Conservation (phyloP, 1,284 basidiomycete species). For the Cryptococcus wingfieldii region DNA sequence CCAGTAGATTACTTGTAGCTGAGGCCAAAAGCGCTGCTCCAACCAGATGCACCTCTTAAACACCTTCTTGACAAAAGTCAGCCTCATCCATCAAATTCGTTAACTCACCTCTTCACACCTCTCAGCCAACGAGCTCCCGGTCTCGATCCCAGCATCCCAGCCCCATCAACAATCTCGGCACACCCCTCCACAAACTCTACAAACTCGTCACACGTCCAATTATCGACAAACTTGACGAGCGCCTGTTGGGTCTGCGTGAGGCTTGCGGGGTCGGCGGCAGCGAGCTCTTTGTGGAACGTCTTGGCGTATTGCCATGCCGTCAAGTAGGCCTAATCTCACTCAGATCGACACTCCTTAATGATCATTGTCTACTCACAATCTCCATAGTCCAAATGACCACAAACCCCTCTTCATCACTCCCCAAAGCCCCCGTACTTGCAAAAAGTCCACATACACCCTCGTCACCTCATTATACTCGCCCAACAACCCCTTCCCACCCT, state of each 20-base stretch:
- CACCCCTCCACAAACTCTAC: constrained; percentile 59
- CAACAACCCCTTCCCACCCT: constrained; percentile 52
- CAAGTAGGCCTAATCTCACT: constrained; percentile 51
- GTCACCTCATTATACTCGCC: constrained; percentile 59
- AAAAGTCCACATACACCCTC: constrained; percentile 64
- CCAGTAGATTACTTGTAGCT: not conserved
- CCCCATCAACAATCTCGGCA: constrained; percentile 55
- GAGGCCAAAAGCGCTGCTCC: constrained; percentile 31
- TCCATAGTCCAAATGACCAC: constrained; percentile 76
- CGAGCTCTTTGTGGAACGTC: constrained; percentile 18
- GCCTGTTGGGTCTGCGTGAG: constrained; percentile 44
- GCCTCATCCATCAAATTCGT: not conserved
- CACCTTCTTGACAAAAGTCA: constrained; percentile 14
- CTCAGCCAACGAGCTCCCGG: constrained; percentile 49
- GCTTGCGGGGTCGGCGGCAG: constrained; percentile 8
- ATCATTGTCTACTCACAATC: constrained; percentile 49
- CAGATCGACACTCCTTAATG: no score
- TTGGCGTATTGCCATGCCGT: constrained; percentile 62
- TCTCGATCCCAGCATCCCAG: constrained; percentile 52
- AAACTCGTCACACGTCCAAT: constrained; percentile 65
- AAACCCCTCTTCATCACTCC: constrained; percentile 60
- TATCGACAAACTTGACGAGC: constrained; percentile 56
- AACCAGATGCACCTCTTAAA: constrained; percentile 23
- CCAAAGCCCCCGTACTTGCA: constrained; percentile 56
- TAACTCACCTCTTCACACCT: constrained; percentile 57